Base-by-base conservation (phyloP, 2,329 filamentous ascomycete genomes). In the Kalaharituber pfeilii region DNA sequence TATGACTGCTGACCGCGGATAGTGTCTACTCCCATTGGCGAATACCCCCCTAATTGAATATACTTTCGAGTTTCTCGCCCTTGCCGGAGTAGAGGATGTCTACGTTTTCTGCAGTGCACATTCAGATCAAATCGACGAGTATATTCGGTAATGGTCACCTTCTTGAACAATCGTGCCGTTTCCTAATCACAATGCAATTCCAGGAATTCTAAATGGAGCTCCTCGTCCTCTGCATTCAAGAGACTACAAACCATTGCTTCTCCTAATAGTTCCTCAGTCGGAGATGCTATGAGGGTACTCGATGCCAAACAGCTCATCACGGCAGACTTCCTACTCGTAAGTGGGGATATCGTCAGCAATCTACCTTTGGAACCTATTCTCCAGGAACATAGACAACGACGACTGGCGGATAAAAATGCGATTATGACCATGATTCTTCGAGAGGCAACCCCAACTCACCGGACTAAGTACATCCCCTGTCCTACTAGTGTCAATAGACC, bases 1-100 rank as follows among this genome's bases (percentile, higher is more conserved):
- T 9, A 44, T 29, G 11, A 26, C 47, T 25, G 22, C 2, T 30
- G 9, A 42, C 18, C 36, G 15, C 26, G 26, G 39, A 52, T 44
- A 93, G 85, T 96, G 91, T 72, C 81, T 98, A 28, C 75, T 98
- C 5, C 87, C 89, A 9, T 76, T 98, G 57, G 91, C 86, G 57
- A 96, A 96, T 68, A 88, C 82, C 1, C 89, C 91, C 30, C 74
- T 98, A 59, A 94, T 98, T 70, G 91, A 98, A 69, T 96, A 98
- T 68, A 96, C 89, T 3, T 80, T 96, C 64, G 88, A 96, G 66
- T 96, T 94, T 65, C 80, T 98, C 0, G 87, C 87, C 60, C 89
- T 89, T 75, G 87, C 91, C 56, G 87, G 88, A 55, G 87, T 96
- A n/a, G 81, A 91, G 63, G 86, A 95, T 61, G 84, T 96, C 53